Percentiles rank a stretch among this genome's conserved stretches.
Evolutionary conservation across 306 rosid species (phyloP).

Genomic region (Quercus parvula): DNA sequence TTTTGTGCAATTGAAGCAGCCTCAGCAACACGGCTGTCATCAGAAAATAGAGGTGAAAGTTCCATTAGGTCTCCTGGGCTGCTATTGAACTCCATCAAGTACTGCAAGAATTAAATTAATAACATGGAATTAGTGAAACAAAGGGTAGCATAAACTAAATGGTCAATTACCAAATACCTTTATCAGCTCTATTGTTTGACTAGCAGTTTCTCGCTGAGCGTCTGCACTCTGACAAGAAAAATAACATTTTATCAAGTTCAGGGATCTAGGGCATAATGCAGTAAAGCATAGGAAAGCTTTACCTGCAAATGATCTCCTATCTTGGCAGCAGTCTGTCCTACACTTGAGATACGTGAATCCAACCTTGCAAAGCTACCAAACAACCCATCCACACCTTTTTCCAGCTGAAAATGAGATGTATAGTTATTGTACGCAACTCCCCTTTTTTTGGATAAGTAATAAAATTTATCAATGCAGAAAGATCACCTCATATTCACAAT

Average conservation of each 20-base stretch:
- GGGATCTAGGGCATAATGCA: constrained; percentile 15
- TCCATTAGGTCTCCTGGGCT: constrained; percentile 99
- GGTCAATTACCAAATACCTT: constrained; percentile 49
- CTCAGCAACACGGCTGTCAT: constrained; percentile 98
- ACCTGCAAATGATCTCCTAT: constrained; percentile 99
- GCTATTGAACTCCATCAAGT: constrained; percentile 99
- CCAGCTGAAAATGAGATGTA: constrained; percentile 54
- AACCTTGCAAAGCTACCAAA: constrained; percentile 95
- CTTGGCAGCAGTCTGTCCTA: constrained; percentile 99
- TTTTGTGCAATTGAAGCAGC: constrained; percentile 98
- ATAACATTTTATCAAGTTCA: constrained; percentile 15
- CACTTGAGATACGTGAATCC: constrained; percentile 99
- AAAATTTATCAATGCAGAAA: too few relatives aligned
- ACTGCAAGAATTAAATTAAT: constrained; percentile 59
- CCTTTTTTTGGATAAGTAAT: too few relatives aligned
- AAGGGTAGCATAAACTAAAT: constrained; percentile 21
- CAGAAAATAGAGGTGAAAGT: constrained; percentile 97
- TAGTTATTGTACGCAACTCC: background rate
- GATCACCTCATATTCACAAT: too few relatives aligned
- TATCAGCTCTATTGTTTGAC: constrained; percentile 95
- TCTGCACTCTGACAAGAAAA: constrained; percentile 90
- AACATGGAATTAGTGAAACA: constrained; percentile 30
- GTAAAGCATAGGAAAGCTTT: constrained; percentile 31
- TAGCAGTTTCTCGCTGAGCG: constrained; percentile 96
- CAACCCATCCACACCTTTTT: constrained; percentile 98